Percentiles rank a stretch among this genome's conserved stretches.
Conservation (phyloP, 805 yeast species). For the Brettanomyces naardenensis region DNA sequence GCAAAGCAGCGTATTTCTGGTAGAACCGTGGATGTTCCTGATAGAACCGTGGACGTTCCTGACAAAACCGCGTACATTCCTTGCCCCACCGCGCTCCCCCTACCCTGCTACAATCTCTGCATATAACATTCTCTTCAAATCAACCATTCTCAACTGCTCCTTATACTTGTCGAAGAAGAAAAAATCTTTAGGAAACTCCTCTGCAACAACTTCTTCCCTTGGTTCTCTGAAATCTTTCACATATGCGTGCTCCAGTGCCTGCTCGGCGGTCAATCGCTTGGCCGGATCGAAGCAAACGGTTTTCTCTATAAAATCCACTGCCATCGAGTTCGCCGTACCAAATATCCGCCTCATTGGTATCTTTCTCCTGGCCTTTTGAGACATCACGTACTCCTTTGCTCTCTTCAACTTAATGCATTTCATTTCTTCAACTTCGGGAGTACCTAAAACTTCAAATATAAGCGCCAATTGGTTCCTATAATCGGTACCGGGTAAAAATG, state of each 20-base stretch:
- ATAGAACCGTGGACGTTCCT: no score
- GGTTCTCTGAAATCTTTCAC: constrained; percentile 61
- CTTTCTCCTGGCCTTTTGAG: constrained; percentile 41
- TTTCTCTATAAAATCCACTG: constrained; percentile 56
- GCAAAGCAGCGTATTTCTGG: no score
- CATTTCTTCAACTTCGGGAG: constrained; percentile 68
- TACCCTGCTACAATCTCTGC: constrained; percentile 38
- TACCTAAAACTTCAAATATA: constrained; percentile 62
- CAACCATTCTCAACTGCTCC: constrained; percentile 41
- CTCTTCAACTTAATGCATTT: constrained; percentile 65
- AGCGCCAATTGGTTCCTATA: constrained; percentile 60
- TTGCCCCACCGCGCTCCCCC: no score
- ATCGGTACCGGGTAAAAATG: constrained; percentile 71
- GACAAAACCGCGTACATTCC: no score
- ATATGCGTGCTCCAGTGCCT: constrained; percentile 79
- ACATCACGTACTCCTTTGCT: constrained; percentile 69
- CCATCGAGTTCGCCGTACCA: constrained; percentile 40
- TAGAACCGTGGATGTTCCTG: no score
- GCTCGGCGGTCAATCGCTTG: constrained; percentile 72
- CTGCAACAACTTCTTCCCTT: constrained; percentile 58
- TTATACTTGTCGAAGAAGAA: constrained; percentile 48
- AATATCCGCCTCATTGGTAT: constrained; percentile 44
- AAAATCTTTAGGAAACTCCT: constrained; percentile 46
- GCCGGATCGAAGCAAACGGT: constrained; percentile 78
- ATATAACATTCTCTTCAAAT: constrained; percentile 44